phyloP scores from a whole-genome alignment of 1,284 basidiomycete genomes.

The Ceraceosorus guamensis region DNA sequence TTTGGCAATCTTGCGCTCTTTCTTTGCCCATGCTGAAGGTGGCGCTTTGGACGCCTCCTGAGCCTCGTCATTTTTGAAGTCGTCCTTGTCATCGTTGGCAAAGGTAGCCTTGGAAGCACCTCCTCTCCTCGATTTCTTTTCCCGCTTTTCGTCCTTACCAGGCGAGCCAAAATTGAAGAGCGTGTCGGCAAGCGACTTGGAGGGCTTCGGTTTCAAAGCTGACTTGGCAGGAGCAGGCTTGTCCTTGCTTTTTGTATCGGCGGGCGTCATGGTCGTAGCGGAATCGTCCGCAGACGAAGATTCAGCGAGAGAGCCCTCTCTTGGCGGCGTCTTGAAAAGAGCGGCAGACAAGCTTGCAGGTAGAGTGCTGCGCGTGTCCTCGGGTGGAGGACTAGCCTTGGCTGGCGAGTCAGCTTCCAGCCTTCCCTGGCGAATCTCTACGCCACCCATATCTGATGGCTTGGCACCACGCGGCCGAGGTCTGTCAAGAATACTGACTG shows the following conservation, averaged over 20 bases:
- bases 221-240: slow-evolving; percentile 31
- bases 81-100: no score
- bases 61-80: background rate
- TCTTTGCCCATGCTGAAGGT: slow-evolving; percentile 5
- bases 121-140: slow-evolving; percentile 22
- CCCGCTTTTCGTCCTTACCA: slow-evolving; percentile 21
- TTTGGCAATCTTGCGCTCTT: slow-evolving; percentile 8
- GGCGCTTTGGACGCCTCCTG: background rate
- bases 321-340: background rate
- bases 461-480: slow-evolving; percentile 17
- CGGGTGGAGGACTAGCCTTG: background rate
- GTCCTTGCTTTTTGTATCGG: slow-evolving; percentile 16
- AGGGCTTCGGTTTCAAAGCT: slow-evolving; percentile 18
- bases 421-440: slow-evolving; percentile 23
- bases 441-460: slow-evolving; percentile 27
- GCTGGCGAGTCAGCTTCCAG: slow-evolving; percentile 14
- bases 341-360: slow-evolving; percentile 13
- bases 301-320: no score
- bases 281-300: background rate
- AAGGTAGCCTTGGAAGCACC: slow-evolving; percentile 8
- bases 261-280: background rate
- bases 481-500: slow-evolving; percentile 23
- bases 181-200: slow-evolving; percentile 39
- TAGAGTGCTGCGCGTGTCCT: slow-evolving; percentile 28
- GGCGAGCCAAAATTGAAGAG: slow-evolving; percentile 24